These are phyloP conservation scores for Leccinum fallax DNA, from an alignment of 1,284 basidiomycete genomes.

Conservation along the genomic window DNA sequence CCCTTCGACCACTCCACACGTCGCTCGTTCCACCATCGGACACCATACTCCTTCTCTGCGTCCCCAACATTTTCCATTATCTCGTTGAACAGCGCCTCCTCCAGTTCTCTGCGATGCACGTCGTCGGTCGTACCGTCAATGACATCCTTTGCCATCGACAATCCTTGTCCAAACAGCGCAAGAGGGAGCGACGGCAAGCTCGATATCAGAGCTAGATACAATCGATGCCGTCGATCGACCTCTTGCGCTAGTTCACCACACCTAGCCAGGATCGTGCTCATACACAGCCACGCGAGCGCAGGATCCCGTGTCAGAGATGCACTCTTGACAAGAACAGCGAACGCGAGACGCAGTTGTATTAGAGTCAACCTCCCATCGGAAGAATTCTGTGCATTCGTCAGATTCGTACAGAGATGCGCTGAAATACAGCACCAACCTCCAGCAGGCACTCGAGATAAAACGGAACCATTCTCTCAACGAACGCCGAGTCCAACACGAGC, in stretches of 20 bases:
- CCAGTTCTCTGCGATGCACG: conserved; percentile 46
- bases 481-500: conserved; percentile 25
- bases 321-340: conserved; percentile 60
- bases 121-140: conserved; percentile 30
- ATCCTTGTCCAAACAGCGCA: conserved; percentile 50
- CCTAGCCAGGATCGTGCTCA: conserved; percentile 51
- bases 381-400: conserved; percentile 56
- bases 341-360: conserved; percentile 65
- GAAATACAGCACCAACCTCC: conserved; percentile 45
- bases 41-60: conserved; percentile 60
- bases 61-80: conserved; percentile 65
- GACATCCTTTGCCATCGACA: conserved; percentile 48
- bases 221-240: conserved; percentile 46
- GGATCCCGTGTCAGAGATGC: conserved; percentile 44
- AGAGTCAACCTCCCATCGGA: conserved; percentile 56
- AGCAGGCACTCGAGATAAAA: conserved; percentile 68
- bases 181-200: conserved; percentile 59
- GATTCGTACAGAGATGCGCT: neutral
- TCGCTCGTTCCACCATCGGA: conserved; percentile 67
- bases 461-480: conserved; percentile 61
- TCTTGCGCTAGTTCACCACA: conserved; percentile 20
- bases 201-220: conserved; percentile 61
- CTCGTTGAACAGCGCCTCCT: conserved; percentile 58
- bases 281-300: conserved; percentile 62
- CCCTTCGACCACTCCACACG: conserved; percentile 27